A percentile compares a stretch with the other conserved stretches of the same genome.
phyloP scores from a whole-genome alignment of 2,329 filamentous ascomycete genomes.

The Cyphellophora europaea region DNA sequence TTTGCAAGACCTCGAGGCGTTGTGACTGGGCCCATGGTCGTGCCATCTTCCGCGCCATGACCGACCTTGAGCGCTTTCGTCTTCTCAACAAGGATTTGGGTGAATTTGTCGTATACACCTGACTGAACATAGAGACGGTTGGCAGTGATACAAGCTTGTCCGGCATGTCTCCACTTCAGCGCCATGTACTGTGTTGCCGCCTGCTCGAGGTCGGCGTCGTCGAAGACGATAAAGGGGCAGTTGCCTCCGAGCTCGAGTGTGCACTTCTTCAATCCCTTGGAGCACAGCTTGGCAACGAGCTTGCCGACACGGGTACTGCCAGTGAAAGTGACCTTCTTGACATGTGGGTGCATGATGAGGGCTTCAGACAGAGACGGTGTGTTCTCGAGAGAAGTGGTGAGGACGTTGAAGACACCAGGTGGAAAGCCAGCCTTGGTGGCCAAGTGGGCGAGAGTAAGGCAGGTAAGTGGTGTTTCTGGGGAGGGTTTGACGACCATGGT shows the following conservation, averaged over 20 bases:
- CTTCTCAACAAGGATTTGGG: constrained; percentile 43
- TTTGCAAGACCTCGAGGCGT: constrained; percentile 48
- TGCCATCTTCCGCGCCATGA: constrained; percentile 45
- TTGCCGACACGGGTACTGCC: constrained; percentile 54
- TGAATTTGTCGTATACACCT: constrained; percentile 42
- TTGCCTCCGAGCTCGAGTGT: constrained; percentile 58
- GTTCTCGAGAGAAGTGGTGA: constrained; percentile 42
- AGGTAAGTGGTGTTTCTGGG: constrained; percentile 55
- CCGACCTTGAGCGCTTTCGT: constrained; percentile 47
- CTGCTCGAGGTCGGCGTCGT: constrained; percentile 51
- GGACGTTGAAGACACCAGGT: constrained; percentile 50
- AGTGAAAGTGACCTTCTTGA: constrained; percentile 55
- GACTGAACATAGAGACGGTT: constrained; percentile 36
- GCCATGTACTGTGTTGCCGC: constrained; percentile 30
- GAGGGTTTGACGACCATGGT: constrained; percentile 67
- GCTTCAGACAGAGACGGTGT: constrained; percentile 33
- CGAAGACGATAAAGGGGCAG: constrained; percentile 56
- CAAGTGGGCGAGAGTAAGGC: constrained; percentile 43
- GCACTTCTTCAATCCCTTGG: constrained; percentile 53
- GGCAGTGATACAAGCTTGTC: constrained; percentile 36
- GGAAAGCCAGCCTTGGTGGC: constrained; percentile 48
- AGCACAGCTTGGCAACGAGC: constrained; percentile 50
- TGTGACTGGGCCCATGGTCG: constrained; percentile 53
- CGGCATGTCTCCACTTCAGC: constrained; percentile 33
- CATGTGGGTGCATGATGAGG: constrained; percentile 46